These are phyloP conservation scores for Sherardia arvensis DNA, from an alignment of 257 asterid species.

Conservation along the genomic window DNA sequence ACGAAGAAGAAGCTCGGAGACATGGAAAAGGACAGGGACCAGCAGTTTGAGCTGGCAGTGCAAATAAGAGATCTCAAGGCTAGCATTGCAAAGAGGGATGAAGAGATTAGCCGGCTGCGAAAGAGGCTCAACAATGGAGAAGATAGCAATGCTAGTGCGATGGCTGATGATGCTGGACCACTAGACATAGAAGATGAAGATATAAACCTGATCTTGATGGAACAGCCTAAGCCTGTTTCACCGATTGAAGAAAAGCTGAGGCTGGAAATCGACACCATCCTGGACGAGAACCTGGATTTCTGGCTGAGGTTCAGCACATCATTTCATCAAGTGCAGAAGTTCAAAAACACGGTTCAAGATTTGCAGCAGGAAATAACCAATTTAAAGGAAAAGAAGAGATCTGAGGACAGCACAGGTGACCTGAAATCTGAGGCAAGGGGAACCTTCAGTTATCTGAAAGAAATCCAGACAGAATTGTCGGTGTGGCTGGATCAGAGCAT, in stretches of 20 bases:
- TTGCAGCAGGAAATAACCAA: constrained; percentile 49
- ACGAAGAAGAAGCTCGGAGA: constrained; percentile 56
- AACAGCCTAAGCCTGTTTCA: constrained; percentile 28
- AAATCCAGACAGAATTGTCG: constrained; percentile 63
- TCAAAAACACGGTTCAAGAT: constrained; percentile 63
- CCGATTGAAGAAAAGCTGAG: constrained; percentile 64
- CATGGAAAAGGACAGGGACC: constrained; percentile 49
- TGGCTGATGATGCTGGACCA: constrained; percentile 16
- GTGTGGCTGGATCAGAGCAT: constrained; percentile 67
- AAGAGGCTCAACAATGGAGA: constrained; percentile 29
- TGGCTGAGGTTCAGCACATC: constrained; percentile 91
- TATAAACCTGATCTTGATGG: constrained; percentile 18
- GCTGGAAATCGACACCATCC: constrained; percentile 56
- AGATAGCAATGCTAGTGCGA: constrained; percentile 5
- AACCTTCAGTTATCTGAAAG: constrained; percentile 75
- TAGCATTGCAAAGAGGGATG: constrained; percentile 51
- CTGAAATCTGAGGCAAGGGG: constrained; percentile 65
- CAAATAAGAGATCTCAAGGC: constrained; percentile 58
- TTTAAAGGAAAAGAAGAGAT: constrained; percentile 42
- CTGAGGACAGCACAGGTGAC: constrained; percentile 39
- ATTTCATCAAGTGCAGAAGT: constrained; percentile 78
- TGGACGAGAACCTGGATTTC: constrained; percentile 82
- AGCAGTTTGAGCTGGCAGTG: constrained; percentile 48
- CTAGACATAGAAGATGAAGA: constrained; percentile 26
- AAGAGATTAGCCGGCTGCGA: constrained; percentile 48